These are phyloP conservation scores for Venturia aucupariae DNA, from an alignment of 2,329 filamentous ascomycete genomes.

Conservation along the genomic window DNA sequence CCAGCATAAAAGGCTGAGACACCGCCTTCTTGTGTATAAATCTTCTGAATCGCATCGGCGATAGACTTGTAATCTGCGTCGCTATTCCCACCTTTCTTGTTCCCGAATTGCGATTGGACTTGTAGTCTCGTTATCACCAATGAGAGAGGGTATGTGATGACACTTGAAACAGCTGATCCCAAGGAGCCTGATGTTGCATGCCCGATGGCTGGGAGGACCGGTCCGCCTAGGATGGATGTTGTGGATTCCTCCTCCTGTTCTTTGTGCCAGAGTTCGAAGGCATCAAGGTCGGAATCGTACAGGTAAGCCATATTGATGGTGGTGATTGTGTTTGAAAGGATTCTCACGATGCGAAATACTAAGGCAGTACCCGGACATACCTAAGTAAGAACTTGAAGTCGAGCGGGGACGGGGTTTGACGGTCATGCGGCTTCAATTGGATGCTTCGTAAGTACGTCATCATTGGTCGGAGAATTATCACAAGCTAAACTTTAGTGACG, in stretches of 20 bases:
- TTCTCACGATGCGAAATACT: not conserved
- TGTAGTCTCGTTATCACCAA: conserved; percentile 75
- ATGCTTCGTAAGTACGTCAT: not conserved
- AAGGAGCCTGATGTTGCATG: conserved; percentile 73
- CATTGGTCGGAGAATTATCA: not conserved
- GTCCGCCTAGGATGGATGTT: conserved; percentile 24
- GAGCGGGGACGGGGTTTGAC: not conserved
- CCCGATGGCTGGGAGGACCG: conserved; percentile 61
- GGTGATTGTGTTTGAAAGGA: not conserved
- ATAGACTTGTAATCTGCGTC: conserved; percentile 52
- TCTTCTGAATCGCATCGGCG: conserved; percentile 59
- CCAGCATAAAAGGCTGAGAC: conserved; percentile 55
- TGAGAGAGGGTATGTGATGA: conserved; percentile 71
- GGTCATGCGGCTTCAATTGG: not conserved
- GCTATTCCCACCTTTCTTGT: conserved; percentile 22
- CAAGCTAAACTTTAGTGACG: not conserved
- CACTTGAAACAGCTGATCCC: conserved; percentile 70
- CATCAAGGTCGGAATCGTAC: conserved; percentile 23
- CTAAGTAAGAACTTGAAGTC: too few relatives aligned
- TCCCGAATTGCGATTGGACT: conserved; percentile 47
- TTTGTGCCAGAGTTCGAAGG: conserved; percentile 34
- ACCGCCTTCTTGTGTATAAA: conserved; percentile 63
- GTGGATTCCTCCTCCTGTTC: conserved; percentile 26
- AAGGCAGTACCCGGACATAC: too few relatives aligned
- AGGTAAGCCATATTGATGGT: not conserved